Base-by-base conservation (phyloP, 1,139 yeast genomes). In the Entelexis paramagnoliae region DNA sequence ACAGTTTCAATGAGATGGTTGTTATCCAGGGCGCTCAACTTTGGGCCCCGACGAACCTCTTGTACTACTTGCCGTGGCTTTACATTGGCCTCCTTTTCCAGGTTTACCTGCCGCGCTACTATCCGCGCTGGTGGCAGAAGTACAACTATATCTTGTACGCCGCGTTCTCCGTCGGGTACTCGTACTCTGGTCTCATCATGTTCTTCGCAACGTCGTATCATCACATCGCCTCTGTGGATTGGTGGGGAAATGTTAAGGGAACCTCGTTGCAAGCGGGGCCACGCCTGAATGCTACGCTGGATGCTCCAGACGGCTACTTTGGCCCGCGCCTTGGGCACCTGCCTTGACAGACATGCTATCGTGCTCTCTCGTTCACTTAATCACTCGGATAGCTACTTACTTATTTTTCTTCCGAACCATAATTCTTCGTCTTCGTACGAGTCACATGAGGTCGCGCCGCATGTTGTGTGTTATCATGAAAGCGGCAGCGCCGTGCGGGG, bases 101-200 rank as follows among this genome's bases (percentile, higher is more conserved):
- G 67, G 70, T 70, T 59, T 65, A 68, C 59, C 65, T 76, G 55
- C 76, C 72, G 55, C 70, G 64, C 55, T 69, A 74, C 55, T 74
- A 72, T 58, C 59, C 71, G 17, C 63, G 71, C 17, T 74, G 81
- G 79, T 73, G 75, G 68, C 68, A 68, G 33, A 72, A 73, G 60
- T 81, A 79, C 66, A 80, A 77, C 63, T 81, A 80, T 62, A 73
- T 81, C 13, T 66, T 80, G 34, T 71, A 81, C 16, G 72, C 78
- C 55, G 83, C 78, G 3, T 64, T 80, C 44, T 67, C 74, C 11
- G 79, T 83, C 2, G 85, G 84, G 24, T 75, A 79, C 36, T 83
- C 83, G 0, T 73, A 54, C 35, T 51, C 56, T 1, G 62, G 48
- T 1, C 51, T 59, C 14, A 56, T 75, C 72, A 39, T 55, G 51